These are phyloP conservation scores for Lachnellula hyalina DNA, from an alignment of 2,329 filamentous ascomycete genomes.

Conservation along the genomic window DNA sequence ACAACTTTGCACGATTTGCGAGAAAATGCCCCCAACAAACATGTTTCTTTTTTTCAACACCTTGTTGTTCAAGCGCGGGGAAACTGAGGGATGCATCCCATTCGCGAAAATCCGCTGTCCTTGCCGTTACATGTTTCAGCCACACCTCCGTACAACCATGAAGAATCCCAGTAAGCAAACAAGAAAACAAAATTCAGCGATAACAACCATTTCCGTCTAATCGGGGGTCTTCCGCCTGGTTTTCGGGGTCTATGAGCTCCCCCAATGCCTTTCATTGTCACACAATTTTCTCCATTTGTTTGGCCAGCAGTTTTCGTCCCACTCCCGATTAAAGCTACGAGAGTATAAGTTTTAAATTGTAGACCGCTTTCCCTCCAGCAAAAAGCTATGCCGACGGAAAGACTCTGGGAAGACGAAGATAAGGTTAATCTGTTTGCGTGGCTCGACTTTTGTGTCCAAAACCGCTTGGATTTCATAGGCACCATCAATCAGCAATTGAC, in stretches of 20 bases:
- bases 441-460: conserved; percentile 6
- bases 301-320: too few relatives aligned
- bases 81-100: too few relatives aligned
- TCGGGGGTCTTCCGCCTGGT: neutral
- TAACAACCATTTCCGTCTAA: neutral
- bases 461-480: neutral
- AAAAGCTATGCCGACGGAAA: neutral
- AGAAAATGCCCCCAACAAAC: too few relatives aligned
- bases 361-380: neutral
- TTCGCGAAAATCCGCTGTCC: too few relatives aligned
- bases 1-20: too few relatives aligned
- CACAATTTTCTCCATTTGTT: neutral
- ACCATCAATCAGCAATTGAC: neutral
- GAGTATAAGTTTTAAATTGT: too few relatives aligned
- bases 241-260: neutral
- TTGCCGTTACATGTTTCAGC: neutral
- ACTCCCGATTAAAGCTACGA: too few relatives aligned
- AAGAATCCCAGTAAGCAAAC: neutral
- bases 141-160: neutral
- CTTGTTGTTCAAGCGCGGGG: too few relatives aligned
- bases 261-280: neutral
- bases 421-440: conserved; percentile 2
- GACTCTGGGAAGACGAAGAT: neutral
- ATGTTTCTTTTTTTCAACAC: too few relatives aligned
- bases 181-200: neutral